Percentiles rank a stretch among this genome's conserved stretches.
These are phyloP conservation scores for Rutstroemia sp. DNA, from an alignment of 2,329 filamentous ascomycete species.

Conservation along the genomic window DNA sequence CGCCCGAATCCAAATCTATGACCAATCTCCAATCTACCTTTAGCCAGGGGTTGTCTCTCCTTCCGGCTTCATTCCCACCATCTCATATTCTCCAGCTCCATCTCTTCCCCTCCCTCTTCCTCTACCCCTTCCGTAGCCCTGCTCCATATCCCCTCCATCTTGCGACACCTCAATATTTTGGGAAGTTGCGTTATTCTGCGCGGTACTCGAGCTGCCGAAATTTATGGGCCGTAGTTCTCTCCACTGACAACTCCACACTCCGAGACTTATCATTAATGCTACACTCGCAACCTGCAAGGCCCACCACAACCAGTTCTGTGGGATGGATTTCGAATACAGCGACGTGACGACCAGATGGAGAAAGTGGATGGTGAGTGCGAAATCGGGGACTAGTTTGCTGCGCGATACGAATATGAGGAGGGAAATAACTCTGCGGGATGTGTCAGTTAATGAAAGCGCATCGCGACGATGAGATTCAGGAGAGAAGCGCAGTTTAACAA, in stretches of 20 bases:
- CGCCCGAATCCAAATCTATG: conserved; percentile 11
- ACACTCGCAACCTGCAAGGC: conserved; percentile 53
- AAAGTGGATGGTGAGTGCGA: conserved; percentile 81
- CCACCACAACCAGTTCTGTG: conserved; percentile 85
- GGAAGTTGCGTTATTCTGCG: conserved; percentile 7
- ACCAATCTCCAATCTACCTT: conserved; percentile 3
- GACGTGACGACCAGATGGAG: conserved; percentile 72
- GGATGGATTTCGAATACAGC: conserved; percentile 70
- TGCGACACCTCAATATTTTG: conserved; percentile 17
- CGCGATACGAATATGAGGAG: conserved; percentile 78
- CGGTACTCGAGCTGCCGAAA: conserved; percentile 56
- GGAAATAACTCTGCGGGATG: conserved; percentile 61
- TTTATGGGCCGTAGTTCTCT: conserved; percentile 82
- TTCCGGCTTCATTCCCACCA: conserved; percentile 44
- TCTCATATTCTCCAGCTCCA: conserved; percentile 56
- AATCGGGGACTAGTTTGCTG: conserved; percentile 91
- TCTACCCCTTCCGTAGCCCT: conserved; percentile 38
- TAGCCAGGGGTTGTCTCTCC: conserved; percentile 15
- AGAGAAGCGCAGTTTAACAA: background rate
- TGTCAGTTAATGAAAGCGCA: background rate
- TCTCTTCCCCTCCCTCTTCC: conserved; percentile 47
- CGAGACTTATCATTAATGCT: conserved; percentile 59
- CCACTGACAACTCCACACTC: conserved; percentile 87
- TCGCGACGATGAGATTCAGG: background rate
- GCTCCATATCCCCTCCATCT: conserved; percentile 17